These are phyloP conservation scores for Ustilago loliicola DNA, from an alignment of 1,284 basidiomycete genomes.

Conservation along the genomic window DNA sequence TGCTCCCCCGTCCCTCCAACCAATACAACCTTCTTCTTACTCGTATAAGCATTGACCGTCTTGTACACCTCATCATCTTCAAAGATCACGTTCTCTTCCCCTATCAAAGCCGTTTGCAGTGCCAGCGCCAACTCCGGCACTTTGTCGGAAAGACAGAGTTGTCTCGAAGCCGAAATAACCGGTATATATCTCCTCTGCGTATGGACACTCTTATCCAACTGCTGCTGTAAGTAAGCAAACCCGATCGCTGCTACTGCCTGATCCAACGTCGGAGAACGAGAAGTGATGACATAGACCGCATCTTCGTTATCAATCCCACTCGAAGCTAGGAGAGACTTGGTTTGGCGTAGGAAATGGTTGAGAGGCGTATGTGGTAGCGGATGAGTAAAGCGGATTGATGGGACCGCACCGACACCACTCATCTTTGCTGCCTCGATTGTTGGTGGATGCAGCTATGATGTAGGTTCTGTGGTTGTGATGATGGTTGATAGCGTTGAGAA, in stretches of 20 bases:
- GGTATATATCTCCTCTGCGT: slow-evolving; percentile 48
- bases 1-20: slow-evolving; percentile 28
- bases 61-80: slow-evolving; percentile 46
- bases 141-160: background rate
- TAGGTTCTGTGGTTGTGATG: background rate
- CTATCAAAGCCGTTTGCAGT: slow-evolving; percentile 39
- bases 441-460: background rate
- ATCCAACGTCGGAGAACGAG: slow-evolving; percentile 29
- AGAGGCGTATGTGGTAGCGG: slow-evolving; percentile 46
- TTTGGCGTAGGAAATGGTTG: slow-evolving; percentile 46
- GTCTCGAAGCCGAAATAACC: slow-evolving; percentile 24
- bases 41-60: slow-evolving; percentile 39
- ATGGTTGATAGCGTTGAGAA: background rate
- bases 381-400: slow-evolving; percentile 24
- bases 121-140: slow-evolving; percentile 36
- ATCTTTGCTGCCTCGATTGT: slow-evolving; percentile 4
- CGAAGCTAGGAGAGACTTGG: slow-evolving; percentile 45
- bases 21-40: slow-evolving; percentile 41
- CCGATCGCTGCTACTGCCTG: slow-evolving; percentile 36
- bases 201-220: slow-evolving; percentile 12
- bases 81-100: slow-evolving; percentile 38
- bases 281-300: slow-evolving; percentile 45
- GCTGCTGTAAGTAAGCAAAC: slow-evolving; percentile 40
- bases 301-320: slow-evolving; percentile 48
- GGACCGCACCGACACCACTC: slow-evolving; percentile 39